Base-by-base conservation (phyloP, 2,329 filamentous ascomycete genomes). In the Cercospora nicotianae region DNA sequence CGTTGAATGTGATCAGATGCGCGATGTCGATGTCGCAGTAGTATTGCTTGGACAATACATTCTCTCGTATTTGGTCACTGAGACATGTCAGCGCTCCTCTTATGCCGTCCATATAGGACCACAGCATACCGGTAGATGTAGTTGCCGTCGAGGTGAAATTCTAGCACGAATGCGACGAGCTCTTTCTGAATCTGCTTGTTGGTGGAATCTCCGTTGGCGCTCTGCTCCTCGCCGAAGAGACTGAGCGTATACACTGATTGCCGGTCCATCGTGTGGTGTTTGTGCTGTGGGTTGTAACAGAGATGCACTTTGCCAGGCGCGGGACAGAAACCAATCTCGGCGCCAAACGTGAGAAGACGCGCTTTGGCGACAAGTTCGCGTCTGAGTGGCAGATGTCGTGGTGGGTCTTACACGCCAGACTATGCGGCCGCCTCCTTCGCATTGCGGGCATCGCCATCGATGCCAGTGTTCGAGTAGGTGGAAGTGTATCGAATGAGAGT, bases 21-120 rank as follows among this genome's bases (percentile, higher is more conserved):
- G 91, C 92, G 74, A 99, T 92, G 79, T 99, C 94, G 78, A 99
- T 88, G 79, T 99, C 94, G 83, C 95, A 97, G 80, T 90, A 97
- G 82, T 93, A 98, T 75, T 94, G 93, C 79, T 97, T 95, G 51
- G 97, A 85, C 1, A 98, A 87, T 7, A 95, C 93, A 82, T 99
- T 99, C 78, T 98, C 93, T 75, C 92, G 89, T 67, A 99, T 87
- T 81, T 98, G 95, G 76, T 98, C 94, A 87, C 95, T 96, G 74
- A 16, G 39, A 1, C 23, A 2, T 2, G 55, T 83, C 68, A 84
- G 78, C 26, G 60, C 71, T 20, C 20, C 31, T 20, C 18, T 30
- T 16, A 12, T n/a, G 7, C 62, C 16, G 36, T 59, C 33, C 18
- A 12, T 5, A 3, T 1, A 36, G 2, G 51, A 31, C 7, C n/a